phyloP scores from a whole-genome alignment of 257 asterid species.

The Orobanche coerulescens region DNA sequence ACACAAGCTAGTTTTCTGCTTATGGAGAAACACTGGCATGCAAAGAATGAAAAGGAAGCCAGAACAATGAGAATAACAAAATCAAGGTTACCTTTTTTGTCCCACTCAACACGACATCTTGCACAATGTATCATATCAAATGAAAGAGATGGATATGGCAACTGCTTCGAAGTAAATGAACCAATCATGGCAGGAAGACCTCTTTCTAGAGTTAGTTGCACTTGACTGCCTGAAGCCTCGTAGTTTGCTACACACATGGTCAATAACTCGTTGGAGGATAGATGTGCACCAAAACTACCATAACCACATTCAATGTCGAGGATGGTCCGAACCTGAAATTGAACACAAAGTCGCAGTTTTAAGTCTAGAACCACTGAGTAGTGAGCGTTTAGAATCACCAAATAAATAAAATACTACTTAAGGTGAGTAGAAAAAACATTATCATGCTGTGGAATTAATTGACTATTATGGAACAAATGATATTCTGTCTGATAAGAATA shows the following conservation, averaged over 20 bases:
- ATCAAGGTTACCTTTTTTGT: conserved; percentile 60
- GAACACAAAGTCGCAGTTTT: conserved; percentile 10
- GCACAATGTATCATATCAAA: conserved; percentile 98
- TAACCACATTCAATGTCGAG: conserved; percentile 95
- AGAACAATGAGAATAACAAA: background rate
- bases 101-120: conserved; percentile 88
- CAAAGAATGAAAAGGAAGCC: background rate
- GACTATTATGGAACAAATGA: background rate
- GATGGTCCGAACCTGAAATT: conserved; percentile 71
- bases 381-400: too few species aligned
- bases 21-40: background rate
- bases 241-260: conserved; percentile 91
- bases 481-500: background rate
- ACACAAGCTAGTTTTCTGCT: background rate
- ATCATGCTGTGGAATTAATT: conserved; percentile 1
- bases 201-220: conserved; percentile 93
- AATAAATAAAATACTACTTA: background rate
- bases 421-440: background rate
- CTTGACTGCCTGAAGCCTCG: conserved; percentile 99
- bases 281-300: conserved; percentile 97
- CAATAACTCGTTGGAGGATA: conserved; percentile 60
- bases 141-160: conserved; percentile 90
- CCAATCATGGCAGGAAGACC: conserved; percentile 99
- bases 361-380: background rate
- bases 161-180: conserved; percentile 77